A percentile compares a stretch with the other conserved stretches of the same genome.
These are phyloP conservation scores for Sinapis alba DNA, from an alignment of 441 rosid genomes.

Conservation along the genomic window DNA sequence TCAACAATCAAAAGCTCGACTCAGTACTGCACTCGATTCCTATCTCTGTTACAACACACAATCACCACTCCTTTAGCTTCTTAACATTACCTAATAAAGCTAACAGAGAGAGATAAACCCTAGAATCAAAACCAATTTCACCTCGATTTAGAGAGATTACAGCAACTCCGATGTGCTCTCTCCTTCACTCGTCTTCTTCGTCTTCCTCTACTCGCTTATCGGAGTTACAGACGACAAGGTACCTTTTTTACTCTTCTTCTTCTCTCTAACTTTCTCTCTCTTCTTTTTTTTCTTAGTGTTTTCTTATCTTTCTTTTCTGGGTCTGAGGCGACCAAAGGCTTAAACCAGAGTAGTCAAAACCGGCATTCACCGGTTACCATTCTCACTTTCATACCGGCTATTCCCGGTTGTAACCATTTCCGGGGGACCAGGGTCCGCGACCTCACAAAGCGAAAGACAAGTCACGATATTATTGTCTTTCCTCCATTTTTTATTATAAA, in stretches of 20 bases:
- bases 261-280: neutral
- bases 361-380: slow-evolving; percentile 51
- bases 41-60: slow-evolving; percentile 18
- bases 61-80: slow-evolving; percentile 28
- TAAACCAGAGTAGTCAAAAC: slow-evolving; percentile 27
- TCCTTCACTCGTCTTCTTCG: neutral
- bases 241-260: neutral
- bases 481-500: too few species aligned
- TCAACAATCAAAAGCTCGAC: neutral
- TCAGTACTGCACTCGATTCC: neutral
- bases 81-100: slow-evolving; percentile 21
- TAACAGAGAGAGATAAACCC: slow-evolving; percentile 28
- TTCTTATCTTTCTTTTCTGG: slow-evolving; percentile 39
- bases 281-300: slow-evolving; percentile 26
- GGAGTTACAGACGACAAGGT: neutral
- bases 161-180: slow-evolving; percentile 28
- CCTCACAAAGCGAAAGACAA: slow-evolving; percentile 40
- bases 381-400: slow-evolving; percentile 41
- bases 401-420: slow-evolving; percentile 49
- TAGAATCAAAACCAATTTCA: slow-evolving; percentile 29
- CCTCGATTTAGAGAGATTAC: slow-evolving; percentile 33
- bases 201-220: neutral
- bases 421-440: slow-evolving; percentile 47
- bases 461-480: slow-evolving; percentile 29
- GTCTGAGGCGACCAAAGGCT: neutral